These are phyloP conservation scores for Terana coerulea DNA, from an alignment of 768 basidiomycete genomes.

Conservation along the genomic window DNA sequence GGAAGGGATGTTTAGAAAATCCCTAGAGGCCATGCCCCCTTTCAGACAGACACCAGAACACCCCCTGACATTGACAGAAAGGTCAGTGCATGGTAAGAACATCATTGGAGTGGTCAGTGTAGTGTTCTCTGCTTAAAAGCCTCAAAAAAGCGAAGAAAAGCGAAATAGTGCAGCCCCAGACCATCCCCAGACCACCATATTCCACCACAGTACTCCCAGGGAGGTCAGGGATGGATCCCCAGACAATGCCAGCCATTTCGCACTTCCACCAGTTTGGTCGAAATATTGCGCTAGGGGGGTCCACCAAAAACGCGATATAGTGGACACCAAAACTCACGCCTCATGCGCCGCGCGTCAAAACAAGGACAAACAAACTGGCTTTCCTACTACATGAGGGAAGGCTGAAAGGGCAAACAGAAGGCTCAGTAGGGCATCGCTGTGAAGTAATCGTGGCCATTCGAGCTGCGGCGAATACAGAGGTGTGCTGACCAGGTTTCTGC, in stretches of 20 bases:
- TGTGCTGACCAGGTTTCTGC: no score
- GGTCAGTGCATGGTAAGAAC: not conserved
- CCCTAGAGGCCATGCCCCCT: no score
- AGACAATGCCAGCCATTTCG: not conserved
- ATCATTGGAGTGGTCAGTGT: not conserved
- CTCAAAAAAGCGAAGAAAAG: not conserved
- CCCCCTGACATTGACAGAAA: no score
- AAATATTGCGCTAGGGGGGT: conserved; percentile 11
- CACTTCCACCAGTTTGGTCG: conserved; percentile 2
- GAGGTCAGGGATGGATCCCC: not conserved
- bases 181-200: not conserved
- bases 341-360: conserved; percentile 21
- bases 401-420: not conserved
- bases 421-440: not conserved
- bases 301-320: conserved; percentile 24
- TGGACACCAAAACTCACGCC: conserved; percentile 29
- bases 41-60: no score
- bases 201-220: not conserved
- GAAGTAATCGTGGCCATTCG: no score
- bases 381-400: not conserved
- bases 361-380: conserved; percentile 21
- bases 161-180: not conserved
- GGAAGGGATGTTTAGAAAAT: no score
- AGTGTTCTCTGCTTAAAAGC: not conserved
- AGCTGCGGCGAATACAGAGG: no score